phyloP scores from a whole-genome alignment of 805 yeast genomes.

The Maudiozyma turicensis region DNA sequence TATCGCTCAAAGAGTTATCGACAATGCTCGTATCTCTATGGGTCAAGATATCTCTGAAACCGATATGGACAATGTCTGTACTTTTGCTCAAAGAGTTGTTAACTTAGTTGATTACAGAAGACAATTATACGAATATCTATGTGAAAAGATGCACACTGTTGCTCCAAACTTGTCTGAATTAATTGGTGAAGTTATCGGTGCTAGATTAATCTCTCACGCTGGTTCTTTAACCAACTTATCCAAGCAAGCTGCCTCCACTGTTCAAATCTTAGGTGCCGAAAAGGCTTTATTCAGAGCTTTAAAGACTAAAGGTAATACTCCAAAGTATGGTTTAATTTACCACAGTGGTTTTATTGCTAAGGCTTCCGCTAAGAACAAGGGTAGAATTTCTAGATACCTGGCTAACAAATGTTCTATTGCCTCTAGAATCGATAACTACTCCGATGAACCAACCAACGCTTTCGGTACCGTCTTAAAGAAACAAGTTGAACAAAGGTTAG shows the following conservation, averaged over 20 bases:
- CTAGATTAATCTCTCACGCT: slow-evolving; percentile 95
- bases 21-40: slow-evolving; percentile 95
- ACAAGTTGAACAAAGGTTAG: slow-evolving; percentile 96
- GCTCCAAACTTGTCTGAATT: slow-evolving; percentile 96
- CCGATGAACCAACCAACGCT: slow-evolving; percentile 84
- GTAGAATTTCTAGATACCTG: slow-evolving; percentile 95
- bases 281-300: slow-evolving; percentile 93
- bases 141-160: slow-evolving; percentile 94
- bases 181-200: slow-evolving; percentile 98
- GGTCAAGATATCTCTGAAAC: slow-evolving; percentile 95
- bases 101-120: slow-evolving; percentile 85
- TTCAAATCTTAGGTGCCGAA: slow-evolving; percentile 95
- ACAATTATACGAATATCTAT: slow-evolving; percentile 72
- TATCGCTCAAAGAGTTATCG: slow-evolving; percentile 81
- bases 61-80: slow-evolving; percentile 84
- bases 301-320: slow-evolving; percentile 94
- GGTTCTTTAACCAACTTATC: slow-evolving; percentile 95
- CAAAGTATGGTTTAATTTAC: slow-evolving; percentile 90
- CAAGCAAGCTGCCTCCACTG: slow-evolving; percentile 98
- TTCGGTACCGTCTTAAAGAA: slow-evolving; percentile 87
- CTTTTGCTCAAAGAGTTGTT: slow-evolving; percentile 90
- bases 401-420: slow-evolving; percentile 99
- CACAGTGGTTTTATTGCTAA: slow-evolving; percentile 90
- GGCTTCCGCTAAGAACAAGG: slow-evolving; percentile 95
- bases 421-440: slow-evolving; percentile 93